These are phyloP conservation scores for Plasmodium adleri DNA, from an alignment of 169 alveolate species.

Conservation along the genomic window DNA sequence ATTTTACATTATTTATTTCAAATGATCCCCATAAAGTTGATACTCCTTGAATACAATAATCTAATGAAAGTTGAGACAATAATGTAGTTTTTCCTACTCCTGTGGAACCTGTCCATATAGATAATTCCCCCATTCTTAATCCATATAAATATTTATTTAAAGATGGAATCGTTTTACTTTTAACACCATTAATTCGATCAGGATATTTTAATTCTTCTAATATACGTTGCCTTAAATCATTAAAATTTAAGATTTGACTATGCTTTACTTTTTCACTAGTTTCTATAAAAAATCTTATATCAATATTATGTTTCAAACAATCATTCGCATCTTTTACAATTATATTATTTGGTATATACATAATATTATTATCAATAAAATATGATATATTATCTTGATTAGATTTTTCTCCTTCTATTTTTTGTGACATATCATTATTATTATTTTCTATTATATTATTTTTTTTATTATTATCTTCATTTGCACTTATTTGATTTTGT, in stretches of 20 bases:
- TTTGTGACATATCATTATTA: neutral
- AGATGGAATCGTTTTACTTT: constrained; percentile 86
- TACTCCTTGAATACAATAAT: constrained; percentile 92
- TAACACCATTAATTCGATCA: constrained; percentile 81
- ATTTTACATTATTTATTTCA: constrained; percentile 94
- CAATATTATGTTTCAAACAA: constrained; percentile 84
- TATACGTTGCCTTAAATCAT: constrained; percentile 88
- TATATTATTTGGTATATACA: constrained; percentile 54
- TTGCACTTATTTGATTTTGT: constrained; percentile 1
- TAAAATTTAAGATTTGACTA: constrained; percentile 90
- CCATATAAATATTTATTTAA: constrained; percentile 89
- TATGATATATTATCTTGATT: neutral
- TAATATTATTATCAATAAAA: constrained; percentile 45
- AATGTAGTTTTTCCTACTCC: constrained; percentile 98
- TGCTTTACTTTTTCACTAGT: constrained; percentile 87
- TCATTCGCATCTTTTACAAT: constrained; percentile 95
- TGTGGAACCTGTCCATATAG: constrained; percentile 96
- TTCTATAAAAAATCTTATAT: constrained; percentile 80
- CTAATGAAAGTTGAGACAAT: constrained; percentile 93
- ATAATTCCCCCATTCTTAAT: constrained; percentile 94
- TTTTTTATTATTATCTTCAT: neutral
- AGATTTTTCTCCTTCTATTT: neutral
- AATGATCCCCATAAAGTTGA: constrained; percentile 97
- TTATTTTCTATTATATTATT: neutral
- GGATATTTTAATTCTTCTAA: constrained; percentile 88